Evolutionary conservation across 208 protist species (phyloP).

Genomic region (Angomonas ambiguus): DNA sequence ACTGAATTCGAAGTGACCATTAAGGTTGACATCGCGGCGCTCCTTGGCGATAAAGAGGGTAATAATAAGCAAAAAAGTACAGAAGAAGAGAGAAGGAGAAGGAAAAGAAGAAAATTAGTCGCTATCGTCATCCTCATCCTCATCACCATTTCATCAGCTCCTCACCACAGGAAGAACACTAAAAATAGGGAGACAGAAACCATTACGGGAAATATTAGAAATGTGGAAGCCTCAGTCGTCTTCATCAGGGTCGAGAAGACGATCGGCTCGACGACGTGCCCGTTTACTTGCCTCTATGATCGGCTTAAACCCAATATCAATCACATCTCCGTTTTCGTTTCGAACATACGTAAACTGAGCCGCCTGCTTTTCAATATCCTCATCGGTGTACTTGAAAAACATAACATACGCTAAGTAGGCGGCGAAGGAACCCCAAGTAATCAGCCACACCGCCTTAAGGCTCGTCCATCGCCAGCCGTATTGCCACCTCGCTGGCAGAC

Average conservation of each 20-base stretch:
- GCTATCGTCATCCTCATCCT: not conserved
- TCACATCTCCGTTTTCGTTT: constrained; percentile 72
- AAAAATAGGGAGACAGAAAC: too few species aligned
- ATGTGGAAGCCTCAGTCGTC: constrained; percentile 17
- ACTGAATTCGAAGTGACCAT: not conserved
- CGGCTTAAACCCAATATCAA: constrained; percentile 84
- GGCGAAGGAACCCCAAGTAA: constrained; percentile 44
- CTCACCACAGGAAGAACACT: not conserved
- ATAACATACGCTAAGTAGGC: constrained; percentile 64
- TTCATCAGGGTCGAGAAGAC: constrained; percentile 58
- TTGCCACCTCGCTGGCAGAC: constrained; percentile 73
- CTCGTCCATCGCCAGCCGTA: constrained; percentile 82
- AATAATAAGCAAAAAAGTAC: not conserved
- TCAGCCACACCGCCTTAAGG: constrained; percentile 59
- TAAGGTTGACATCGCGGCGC: not conserved
- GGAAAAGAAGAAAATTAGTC: not conserved
- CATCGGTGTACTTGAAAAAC: constrained; percentile 75
- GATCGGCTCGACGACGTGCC: constrained; percentile 46
- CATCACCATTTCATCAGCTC: not conserved
- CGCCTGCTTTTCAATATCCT: constrained; percentile 60
- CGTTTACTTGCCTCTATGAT: constrained; percentile 66
- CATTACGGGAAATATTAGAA: not conserved
- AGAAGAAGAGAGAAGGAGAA: not conserved
- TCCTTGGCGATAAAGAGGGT: constrained; percentile 6
- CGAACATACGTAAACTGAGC: constrained; percentile 81